Evolutionary conservation across 2,329 filamentous ascomycete species (phyloP), one percentile per base, ranked within the genome.

Genomic region (Xylariaceae sp.): DNA sequence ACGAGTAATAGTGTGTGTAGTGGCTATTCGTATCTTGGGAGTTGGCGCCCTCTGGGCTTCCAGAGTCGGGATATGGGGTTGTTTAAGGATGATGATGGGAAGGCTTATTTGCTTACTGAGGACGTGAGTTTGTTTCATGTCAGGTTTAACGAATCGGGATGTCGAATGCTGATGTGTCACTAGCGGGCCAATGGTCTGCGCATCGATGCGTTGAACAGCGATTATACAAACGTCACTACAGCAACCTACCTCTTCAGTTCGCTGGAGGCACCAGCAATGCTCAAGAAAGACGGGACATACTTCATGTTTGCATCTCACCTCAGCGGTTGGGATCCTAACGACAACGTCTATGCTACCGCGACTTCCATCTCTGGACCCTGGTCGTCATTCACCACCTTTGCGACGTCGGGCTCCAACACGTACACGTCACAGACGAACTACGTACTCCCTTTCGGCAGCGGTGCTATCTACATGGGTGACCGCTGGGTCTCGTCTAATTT

Each of bases 391-490:
- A 71, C 73, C 3, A 76, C 76, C 1, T 86, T 88, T 47, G 83
- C 80, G 0, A 75, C 80, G 17, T 60, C 68, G 0, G 83, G 82
- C 1, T 74, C 76, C 10, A 75, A 71, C 43, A 87, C 85, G 0
- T 86, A 82, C 60, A 68, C 69, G 13, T 82, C 78, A 1, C 84
- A 89, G 61, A 84, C 82, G 0, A 81, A 74, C 34, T 86, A 76
- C 58, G 73, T 88, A 18, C 73, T 87, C 1, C 71, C 74, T 0
- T 55, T 73, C 3, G 66, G 71, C 42, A 60, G 63, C 36, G 67
- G 69, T 13, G 73, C 74, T 45, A 76, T 86, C 56, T 88, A 87
- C 67, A 79, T 87, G 68, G 85, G 86, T 17, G 85, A 89, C 67
- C 79, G 86, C 18, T 88, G 86, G 85, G 67, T 80, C 0, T 77